Percentiles rank a stretch among this genome's conserved stretches.
Evolutionary conservation across 2,329 filamentous ascomycete genomes (phyloP).

Genomic region (Didymella arachidicola): DNA sequence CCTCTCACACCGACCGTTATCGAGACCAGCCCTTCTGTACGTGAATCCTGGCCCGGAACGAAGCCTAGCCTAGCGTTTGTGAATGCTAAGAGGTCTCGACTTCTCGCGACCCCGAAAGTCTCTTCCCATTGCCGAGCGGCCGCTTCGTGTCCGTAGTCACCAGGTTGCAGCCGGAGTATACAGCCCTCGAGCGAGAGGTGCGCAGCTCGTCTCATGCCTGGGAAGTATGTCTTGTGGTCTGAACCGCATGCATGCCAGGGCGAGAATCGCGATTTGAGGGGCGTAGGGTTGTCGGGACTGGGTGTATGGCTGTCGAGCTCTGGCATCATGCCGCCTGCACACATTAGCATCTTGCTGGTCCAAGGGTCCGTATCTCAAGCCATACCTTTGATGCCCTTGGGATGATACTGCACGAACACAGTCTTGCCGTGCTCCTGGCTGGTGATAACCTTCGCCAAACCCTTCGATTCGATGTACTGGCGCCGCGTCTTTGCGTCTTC

Average conservation of each 20-base stretch:
- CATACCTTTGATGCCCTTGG: constrained; percentile 52
- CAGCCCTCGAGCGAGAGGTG: constrained; percentile 50
- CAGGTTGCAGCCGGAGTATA: constrained; percentile 49
- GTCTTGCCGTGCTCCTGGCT: constrained; percentile 45
- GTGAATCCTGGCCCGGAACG: constrained; percentile 42
- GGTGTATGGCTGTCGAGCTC: constrained; percentile 54
- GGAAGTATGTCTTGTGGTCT: constrained; percentile 46
- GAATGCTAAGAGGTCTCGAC: constrained; percentile 51
- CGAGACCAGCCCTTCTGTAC: constrained; percentile 49
- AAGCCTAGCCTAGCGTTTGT: constrained; percentile 50
- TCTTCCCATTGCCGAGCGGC: constrained; percentile 53
- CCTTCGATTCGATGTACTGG: constrained; percentile 48
- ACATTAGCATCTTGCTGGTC: constrained; percentile 5
- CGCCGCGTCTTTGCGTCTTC: constrained; percentile 50
- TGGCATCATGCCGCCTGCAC: constrained; percentile 53
- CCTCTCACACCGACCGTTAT: constrained; percentile 52
- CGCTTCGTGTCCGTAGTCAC: constrained; percentile 47
- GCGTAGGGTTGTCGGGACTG: constrained; percentile 47
- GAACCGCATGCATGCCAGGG: constrained; percentile 57
- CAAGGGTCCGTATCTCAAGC: neutral
- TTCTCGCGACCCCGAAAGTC: constrained; percentile 52
- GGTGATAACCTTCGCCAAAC: constrained; percentile 51
- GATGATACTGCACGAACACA: constrained; percentile 55
- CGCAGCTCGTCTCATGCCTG: constrained; percentile 48
- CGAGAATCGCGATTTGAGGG: constrained; percentile 50